Evolutionary conservation across 2,329 filamentous ascomycete species (phyloP).

Genomic region (Endocalyx cinctus): DNA sequence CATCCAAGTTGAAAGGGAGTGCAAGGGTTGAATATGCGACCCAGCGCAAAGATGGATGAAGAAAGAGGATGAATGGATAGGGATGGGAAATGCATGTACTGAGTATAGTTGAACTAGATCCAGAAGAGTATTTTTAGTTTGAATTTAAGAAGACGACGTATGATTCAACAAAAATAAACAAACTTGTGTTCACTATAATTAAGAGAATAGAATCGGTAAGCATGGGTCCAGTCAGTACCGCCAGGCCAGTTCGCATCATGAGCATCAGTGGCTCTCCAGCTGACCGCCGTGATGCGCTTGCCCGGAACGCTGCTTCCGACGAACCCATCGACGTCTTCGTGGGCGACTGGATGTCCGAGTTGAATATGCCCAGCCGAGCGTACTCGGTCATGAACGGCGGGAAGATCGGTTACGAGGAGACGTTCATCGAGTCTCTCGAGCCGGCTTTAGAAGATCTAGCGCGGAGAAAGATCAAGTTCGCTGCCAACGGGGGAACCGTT

Average conservation of each 20-base stretch:
- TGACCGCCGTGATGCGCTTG: slow-evolving; percentile 1
- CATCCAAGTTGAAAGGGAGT: too few relatives aligned
- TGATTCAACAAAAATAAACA: too few relatives aligned
- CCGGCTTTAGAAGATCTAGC: slow-evolving; percentile 5
- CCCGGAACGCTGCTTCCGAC: slow-evolving; percentile 4
- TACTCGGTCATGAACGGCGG: slow-evolving; percentile 1
- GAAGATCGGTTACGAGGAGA: slow-evolving; percentile 3
- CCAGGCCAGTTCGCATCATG: slow-evolving; percentile 3
- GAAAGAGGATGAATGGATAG: too few relatives aligned
- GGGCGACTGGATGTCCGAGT: slow-evolving; percentile 7
- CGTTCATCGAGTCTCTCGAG: slow-evolving; percentile 4
- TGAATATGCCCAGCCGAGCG: slow-evolving; percentile 6
- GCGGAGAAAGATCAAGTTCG: slow-evolving; percentile 1
- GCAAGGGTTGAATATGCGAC: too few relatives aligned
- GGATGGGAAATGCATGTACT: too few relatives aligned
- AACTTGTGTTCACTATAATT: too few relatives aligned
- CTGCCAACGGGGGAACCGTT: slow-evolving; percentile 1
- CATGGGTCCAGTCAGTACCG: too few relatives aligned
- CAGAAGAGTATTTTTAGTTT: too few relatives aligned
- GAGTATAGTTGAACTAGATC: too few relatives aligned
- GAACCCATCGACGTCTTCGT: slow-evolving; percentile 6
- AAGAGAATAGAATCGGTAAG: too few relatives aligned
- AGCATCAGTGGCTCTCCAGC: slow-evolving; percentile 3
- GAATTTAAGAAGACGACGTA: too few relatives aligned
- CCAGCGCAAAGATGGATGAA: too few relatives aligned